Conservation (phyloP, 148 eudicot species). For the Fallopia convolvulus region DNA sequence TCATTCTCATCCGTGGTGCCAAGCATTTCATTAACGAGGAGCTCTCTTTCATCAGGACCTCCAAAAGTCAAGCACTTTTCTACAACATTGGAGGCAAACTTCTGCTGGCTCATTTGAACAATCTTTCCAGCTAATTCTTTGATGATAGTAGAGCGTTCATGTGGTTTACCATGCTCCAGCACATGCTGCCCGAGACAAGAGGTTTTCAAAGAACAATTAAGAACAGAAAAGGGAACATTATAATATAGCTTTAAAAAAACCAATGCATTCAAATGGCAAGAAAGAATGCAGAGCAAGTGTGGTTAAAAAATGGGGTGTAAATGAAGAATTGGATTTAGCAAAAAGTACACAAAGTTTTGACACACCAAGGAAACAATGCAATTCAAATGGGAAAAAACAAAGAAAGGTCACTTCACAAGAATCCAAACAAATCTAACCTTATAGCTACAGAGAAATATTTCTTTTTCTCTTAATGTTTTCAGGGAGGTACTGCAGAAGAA, state of each 20-base stretch:
- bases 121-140: constrained; percentile 31
- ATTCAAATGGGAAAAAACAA: not conserved
- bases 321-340: not conserved
- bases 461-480: no score
- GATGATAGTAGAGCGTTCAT: constrained; percentile 29
- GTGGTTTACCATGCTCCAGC: constrained; percentile 37
- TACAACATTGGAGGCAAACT: constrained; percentile 42
- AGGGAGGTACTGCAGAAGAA: no score
- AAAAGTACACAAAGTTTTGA: not conserved
- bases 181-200: constrained; percentile 27
- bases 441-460: no score
- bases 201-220: not conserved
- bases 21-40: constrained; percentile 39
- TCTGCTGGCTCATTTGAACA: constrained; percentile 48
- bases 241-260: not conserved
- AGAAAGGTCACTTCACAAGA: not conserved
- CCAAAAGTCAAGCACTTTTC: constrained; percentile 43
- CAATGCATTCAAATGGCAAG: not conserved
- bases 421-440: no score
- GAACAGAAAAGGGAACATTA: not conserved
- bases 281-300: not conserved
- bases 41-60: constrained; percentile 27
- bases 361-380: not conserved
- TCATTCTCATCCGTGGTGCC: constrained; percentile 43
- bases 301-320: not conserved